Percentiles rank a stretch among this genome's conserved stretches.
Evolutionary conservation across 2,329 filamentous ascomycete species (phyloP).

Genomic region (Nannizziopsis barbatae): DNA sequence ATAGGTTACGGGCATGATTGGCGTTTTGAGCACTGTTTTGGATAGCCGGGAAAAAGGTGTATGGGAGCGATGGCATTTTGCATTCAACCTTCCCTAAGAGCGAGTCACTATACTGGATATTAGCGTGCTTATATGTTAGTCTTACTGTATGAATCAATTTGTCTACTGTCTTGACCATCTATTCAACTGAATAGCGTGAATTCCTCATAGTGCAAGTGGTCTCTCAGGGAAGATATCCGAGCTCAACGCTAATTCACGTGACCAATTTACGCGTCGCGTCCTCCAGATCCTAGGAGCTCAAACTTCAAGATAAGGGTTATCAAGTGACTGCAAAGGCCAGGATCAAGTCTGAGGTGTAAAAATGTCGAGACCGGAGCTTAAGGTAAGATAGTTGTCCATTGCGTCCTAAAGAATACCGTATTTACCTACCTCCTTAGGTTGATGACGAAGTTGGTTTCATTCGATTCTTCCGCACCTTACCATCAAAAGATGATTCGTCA

Average conservation of each 20-base stretch:
- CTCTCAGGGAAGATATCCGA: not conserved
- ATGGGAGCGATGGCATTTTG: conserved; percentile 1
- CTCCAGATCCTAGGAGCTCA: not conserved
- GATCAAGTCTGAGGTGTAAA: not conserved
- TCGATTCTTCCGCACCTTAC: conserved; percentile 83
- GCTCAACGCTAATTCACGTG: conserved; percentile 14
- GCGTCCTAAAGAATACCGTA: conserved; percentile 1
- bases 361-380: conserved; percentile 13
- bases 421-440: conserved; percentile 45
- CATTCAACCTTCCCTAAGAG: not conserved
- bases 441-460: conserved; percentile 97
- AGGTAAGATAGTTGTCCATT: conserved; percentile 4
- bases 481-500: conserved; percentile 48
- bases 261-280: conserved; percentile 11
- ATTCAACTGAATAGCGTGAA: too few relatives aligned
- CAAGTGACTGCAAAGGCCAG: not conserved
- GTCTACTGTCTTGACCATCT: too few relatives aligned
- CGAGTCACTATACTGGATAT: too few relatives aligned
- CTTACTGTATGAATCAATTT: too few relatives aligned
- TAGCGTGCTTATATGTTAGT: too few relatives aligned
- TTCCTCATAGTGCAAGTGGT: too few relatives aligned
- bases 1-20: not conserved
- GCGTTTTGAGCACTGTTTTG: not conserved
- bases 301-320: not conserved
- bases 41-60: not conserved